Base-by-base conservation (phyloP, 257 asterid genomes). In the Dorcoceras hygrometricum region DNA sequence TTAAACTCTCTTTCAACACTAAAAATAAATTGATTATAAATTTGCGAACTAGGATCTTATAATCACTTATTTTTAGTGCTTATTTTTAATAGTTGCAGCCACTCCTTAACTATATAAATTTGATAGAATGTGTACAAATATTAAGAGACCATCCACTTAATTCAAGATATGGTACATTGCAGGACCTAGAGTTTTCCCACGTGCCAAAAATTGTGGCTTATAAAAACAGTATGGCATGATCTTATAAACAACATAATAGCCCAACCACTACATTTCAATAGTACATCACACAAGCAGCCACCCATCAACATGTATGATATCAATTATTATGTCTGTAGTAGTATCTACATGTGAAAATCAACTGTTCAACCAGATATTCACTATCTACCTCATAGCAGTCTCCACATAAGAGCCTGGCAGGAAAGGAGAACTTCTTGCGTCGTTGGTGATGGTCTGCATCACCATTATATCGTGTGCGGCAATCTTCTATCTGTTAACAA, bases 371-470 rank as follows among this genome's bases (percentile, higher is more conserved):
- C 10, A 20, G 36, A 12, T 16, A 31, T 7, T 23, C 8, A 57
- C 69, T 24, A 69, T 62, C 55, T 75, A 88, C 99, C 95, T 94
- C 97, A 77, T 73, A 94, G 80, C 99, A 94, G 81, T 94, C 97
- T 73, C 97, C 99, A 72, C 97, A 90, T 24, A 90, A 22, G 67
- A 94, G 96, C 75, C 97, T 80, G 64, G 99, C 99, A 66, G 99
- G 99, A 83, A 94, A 94, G 8, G 95, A 82, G 78, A 88, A 90
- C 73, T 91, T 94, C 57, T 90, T 90, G 53, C 99, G 95, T 10
- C 87, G 91, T 68, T 89, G 96, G 73, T 88, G 94, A 67, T 94
- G 97, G 78, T 94, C 97, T 27, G 99, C 99, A 69, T 94, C 99
- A 72, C 99, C 99, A 74, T 90, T 94, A 53, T 94, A 94, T 59